Conservation (phyloP, 1,284 basidiomycete species). For the Gomphus sp. region DNA sequence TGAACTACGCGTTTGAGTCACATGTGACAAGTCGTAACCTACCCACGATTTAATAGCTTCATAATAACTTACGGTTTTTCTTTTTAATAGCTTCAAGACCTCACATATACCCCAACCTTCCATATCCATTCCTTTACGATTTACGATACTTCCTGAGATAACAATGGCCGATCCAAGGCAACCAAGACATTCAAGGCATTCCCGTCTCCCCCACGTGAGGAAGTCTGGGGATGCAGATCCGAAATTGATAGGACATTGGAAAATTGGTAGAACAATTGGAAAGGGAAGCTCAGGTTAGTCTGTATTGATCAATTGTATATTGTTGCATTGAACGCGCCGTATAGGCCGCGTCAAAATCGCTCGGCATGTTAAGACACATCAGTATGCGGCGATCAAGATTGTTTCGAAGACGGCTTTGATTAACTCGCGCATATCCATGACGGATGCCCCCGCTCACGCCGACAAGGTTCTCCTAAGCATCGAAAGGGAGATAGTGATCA, state of each 20-base stretch:
- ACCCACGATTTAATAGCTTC: not conserved
- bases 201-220: not conserved
- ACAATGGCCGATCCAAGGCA: not conserved
- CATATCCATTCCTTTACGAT: not conserved
- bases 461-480: slow-evolving; percentile 67
- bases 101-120: not conserved
- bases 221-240: slow-evolving; percentile 24
- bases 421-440: slow-evolving; percentile 62
- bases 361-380: slow-evolving; percentile 78
- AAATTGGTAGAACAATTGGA: slow-evolving; percentile 88
- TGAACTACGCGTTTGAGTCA: not conserved
- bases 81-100: not conserved
- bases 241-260: slow-evolving; percentile 87
- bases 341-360: slow-evolving; percentile 89
- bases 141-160: not conserved
- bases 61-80: not conserved
- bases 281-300: slow-evolving; percentile 76
- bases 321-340: slow-evolving; percentile 1
- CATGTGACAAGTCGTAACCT: not conserved
- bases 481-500: slow-evolving; percentile 97
- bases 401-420: slow-evolving; percentile 76
- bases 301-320: not conserved
- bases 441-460: slow-evolving; percentile 55
- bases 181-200: not conserved
- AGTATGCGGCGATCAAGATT: slow-evolving; percentile 95